Conservation (phyloP, 176 grass and related monocot species). For the Aegilops tauschii region DNA sequence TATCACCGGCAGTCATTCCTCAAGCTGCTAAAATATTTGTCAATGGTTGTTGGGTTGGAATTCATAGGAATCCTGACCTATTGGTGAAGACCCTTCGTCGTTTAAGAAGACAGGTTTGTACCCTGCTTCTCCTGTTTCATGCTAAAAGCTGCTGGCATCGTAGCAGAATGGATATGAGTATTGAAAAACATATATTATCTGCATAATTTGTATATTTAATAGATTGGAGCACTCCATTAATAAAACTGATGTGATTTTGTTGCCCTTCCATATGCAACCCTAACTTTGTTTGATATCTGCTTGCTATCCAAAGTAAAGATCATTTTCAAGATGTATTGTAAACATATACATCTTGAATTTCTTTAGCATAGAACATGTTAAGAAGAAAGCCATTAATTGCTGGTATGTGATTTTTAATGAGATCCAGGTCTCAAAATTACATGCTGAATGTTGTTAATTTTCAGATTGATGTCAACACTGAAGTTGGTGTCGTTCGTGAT, state of each 20-base stretch:
- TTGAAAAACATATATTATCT: neutral
- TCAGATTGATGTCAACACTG: slow-evolving; percentile 98
- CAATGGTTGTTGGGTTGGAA: slow-evolving; percentile 96
- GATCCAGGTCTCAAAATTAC: neutral
- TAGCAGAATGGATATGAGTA: neutral
- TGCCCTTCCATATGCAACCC: neutral
- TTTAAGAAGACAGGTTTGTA: slow-evolving; percentile 83
- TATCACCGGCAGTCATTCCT: slow-evolving; percentile 92
- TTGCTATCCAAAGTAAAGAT: neutral
- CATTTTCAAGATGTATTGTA: neutral
- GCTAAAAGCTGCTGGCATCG: neutral
- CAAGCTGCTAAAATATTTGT: slow-evolving; percentile 97
- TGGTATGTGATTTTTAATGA: neutral
- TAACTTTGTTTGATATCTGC: neutral
- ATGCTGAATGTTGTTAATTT: slow-evolving; percentile 21
- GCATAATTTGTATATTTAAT: neutral
- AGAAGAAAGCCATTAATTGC: neutral
- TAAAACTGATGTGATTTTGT: neutral
- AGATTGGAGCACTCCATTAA: neutral
- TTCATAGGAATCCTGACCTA: slow-evolving; percentile 82
- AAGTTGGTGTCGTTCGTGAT: slow-evolving; percentile 97
- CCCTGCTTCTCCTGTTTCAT: slow-evolving; percentile 1
- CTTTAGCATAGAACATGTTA: slow-evolving; percentile 4
- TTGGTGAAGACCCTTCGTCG: slow-evolving; percentile 82
- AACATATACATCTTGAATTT: neutral